Conservation (phyloP, 2,329 filamentous ascomycete genomes). For the Fusarium albosuccineum region DNA sequence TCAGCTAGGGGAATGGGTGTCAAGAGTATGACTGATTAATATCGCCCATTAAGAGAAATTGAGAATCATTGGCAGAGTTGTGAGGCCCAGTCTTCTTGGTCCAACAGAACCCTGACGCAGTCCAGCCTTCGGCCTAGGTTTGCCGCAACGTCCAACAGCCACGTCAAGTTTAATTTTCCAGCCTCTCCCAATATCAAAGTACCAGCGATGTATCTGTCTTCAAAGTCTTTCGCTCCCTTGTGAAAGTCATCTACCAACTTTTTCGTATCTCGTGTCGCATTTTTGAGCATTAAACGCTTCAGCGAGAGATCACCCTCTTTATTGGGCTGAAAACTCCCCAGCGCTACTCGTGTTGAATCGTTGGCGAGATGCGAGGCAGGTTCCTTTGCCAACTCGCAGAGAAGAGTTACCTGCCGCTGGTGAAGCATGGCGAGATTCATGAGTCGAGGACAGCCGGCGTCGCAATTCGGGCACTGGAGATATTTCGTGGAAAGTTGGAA, state of each 20-base stretch:
- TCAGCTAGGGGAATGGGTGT: no score
- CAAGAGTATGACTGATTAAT: no score
- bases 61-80: neutral
- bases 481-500: constrained; percentile 8
- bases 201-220: neutral
- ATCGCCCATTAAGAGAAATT: neutral
- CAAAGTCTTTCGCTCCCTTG: neutral
- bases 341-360: rapidly evolving
- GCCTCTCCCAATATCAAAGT: constrained; percentile 11
- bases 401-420: constrained; percentile 8
- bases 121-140: neutral
- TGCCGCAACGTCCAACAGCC: neutral
- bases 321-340: neutral
- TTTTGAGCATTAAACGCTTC: constrained; percentile 13
- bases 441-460: constrained; percentile 11
- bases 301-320: constrained; percentile 13
- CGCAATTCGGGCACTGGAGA: constrained; percentile 9
- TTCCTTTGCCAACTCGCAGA: constrained; percentile 5
- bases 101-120: neutral
- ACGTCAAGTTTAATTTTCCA: constrained; percentile 18
- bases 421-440: constrained; percentile 25
- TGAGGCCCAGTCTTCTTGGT: constrained; percentile 4
- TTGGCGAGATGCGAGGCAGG: neutral
- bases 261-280: constrained; percentile 1
- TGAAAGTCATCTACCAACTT: neutral